Evolutionary conservation across 805 yeast genomes (phyloP).

Genomic region (Wickerhamiella galacta): DNA sequence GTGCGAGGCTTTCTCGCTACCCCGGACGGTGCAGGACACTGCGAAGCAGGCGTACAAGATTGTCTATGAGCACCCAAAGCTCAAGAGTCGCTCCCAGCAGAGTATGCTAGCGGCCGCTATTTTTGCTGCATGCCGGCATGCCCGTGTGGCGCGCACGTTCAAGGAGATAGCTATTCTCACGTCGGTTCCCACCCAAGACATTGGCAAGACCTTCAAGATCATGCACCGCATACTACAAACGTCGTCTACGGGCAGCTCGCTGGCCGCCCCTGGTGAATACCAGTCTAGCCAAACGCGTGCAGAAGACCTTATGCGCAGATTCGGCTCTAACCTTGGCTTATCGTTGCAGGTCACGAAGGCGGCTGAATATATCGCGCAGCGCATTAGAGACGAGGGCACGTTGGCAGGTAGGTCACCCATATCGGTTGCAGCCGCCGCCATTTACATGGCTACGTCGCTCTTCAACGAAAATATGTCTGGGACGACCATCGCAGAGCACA

Average conservation of each 20-base stretch:
- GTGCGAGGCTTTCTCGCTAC: constrained; percentile 92
- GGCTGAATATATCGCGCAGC: constrained; percentile 81
- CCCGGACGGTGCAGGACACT: constrained; percentile 90
- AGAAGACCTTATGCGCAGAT: constrained; percentile 86
- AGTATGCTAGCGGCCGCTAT: constrained; percentile 94
- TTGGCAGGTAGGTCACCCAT: constrained; percentile 94
- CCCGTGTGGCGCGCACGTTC: constrained; percentile 85
- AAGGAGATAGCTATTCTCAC: constrained; percentile 93
- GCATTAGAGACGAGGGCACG: constrained; percentile 81
- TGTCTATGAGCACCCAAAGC: constrained; percentile 69
- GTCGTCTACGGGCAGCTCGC: constrained; percentile 21
- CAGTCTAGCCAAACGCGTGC: constrained; percentile 77
- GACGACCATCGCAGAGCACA: constrained; percentile 67
- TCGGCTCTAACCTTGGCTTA: constrained; percentile 87
- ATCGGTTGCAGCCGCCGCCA: constrained; percentile 94
- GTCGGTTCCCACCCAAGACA: constrained; percentile 83
- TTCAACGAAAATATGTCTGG: constrained; percentile 66
- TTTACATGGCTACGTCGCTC: constrained; percentile 83
- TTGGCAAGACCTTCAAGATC: constrained; percentile 76
- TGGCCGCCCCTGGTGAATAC: constrained; percentile 28
- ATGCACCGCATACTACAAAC: constrained; percentile 47
- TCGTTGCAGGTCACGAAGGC: constrained; percentile 73
- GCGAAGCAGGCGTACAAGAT: constrained; percentile 91
- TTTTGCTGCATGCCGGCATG: constrained; percentile 84
- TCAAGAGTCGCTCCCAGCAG: constrained; percentile 84